Evolutionary conservation across 2,329 filamentous ascomycete species (phyloP).

Genomic region (Neofusicoccum laricinum): DNA sequence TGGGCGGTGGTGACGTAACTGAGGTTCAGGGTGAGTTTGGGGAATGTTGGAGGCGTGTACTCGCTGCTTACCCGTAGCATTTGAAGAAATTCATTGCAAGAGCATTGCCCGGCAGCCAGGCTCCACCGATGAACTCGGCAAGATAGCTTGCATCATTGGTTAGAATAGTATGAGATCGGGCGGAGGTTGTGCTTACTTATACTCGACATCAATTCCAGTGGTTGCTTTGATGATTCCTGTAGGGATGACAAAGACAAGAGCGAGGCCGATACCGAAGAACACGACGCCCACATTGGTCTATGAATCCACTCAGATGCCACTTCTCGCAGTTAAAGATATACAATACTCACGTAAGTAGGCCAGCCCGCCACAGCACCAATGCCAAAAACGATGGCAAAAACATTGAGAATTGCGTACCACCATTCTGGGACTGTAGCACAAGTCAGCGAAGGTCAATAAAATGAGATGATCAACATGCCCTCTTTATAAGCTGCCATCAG

Average conservation of each 20-base stretch:
- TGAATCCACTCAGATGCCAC: background rate
- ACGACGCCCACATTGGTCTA: conserved; percentile 50
- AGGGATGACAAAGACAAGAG: conserved; percentile 52
- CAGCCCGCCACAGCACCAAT: conserved; percentile 48
- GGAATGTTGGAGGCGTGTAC: background rate
- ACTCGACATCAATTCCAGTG: conserved; percentile 52
- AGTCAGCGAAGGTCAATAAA: background rate
- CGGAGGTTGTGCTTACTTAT: conserved; percentile 20
- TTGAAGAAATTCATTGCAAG: conserved; percentile 19
- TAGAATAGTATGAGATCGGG: background rate
- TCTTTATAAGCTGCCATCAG: conserved; percentile 32
- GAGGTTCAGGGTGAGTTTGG: background rate
- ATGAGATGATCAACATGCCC: background rate
- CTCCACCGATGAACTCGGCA: conserved; percentile 39
- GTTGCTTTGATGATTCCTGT: conserved; percentile 54
- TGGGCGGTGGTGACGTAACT: conserved; percentile 18
- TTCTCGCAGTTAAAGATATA: background rate
- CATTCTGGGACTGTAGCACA: conserved; percentile 26
- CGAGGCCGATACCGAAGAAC: conserved; percentile 51
- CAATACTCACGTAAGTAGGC: conserved; percentile 42
- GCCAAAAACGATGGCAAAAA: conserved; percentile 45
- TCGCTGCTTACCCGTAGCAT: conserved; percentile 20
- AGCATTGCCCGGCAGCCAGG: conserved; percentile 18
- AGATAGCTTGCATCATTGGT: conserved; percentile 42
- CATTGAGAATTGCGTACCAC: conserved; percentile 52